Conservation (phyloP, 768 basidiomycete genomes). For the Dentipellis fragilis region DNA sequence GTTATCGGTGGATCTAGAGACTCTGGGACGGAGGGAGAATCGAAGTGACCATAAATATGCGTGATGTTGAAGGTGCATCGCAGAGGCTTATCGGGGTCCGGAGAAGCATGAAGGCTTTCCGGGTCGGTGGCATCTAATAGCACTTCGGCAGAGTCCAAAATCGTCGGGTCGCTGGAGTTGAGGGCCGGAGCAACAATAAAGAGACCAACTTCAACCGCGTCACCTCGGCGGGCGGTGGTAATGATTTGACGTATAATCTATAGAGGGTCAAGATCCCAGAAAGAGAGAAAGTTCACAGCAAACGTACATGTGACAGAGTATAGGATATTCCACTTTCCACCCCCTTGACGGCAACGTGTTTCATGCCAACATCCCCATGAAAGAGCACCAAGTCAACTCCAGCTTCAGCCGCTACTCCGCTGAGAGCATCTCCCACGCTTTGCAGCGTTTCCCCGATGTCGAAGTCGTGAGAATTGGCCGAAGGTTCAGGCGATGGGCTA, state of each 20-base stretch:
- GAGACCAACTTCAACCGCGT: constrained; percentile 81
- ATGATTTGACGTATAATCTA: constrained; percentile 84
- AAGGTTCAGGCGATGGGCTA: background rate
- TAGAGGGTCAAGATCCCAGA: constrained; percentile 12
- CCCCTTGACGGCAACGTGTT: constrained; percentile 76
- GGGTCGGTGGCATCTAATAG: constrained; percentile 11
- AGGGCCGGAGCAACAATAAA: constrained; percentile 31
- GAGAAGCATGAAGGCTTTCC: constrained; percentile 6
- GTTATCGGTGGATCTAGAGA: constrained; percentile 1
- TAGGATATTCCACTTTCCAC: constrained; percentile 80
- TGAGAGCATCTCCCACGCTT: constrained; percentile 78
- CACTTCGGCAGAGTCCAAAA: constrained; percentile 1
- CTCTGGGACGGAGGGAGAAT: background rate
- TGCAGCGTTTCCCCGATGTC: constrained; percentile 90
- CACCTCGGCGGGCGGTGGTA: constrained; percentile 54
- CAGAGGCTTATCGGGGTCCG: constrained; percentile 28
- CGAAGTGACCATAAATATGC: constrained; percentile 31
- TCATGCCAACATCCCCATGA: constrained; percentile 82
- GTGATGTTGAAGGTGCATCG: constrained; percentile 50
- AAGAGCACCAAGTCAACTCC: constrained; percentile 89
- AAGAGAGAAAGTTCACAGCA: background rate
- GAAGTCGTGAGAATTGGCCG: constrained; percentile 41
- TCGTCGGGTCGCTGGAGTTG: constrained; percentile 1
- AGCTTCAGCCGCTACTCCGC: constrained; percentile 71
- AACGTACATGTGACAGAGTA: constrained; percentile 74